A percentile compares a stretch with the other conserved stretches of the same genome.
Conservation (phyloP, 108 stramenopile genomes). For the Skeletonema marinoi region DNA sequence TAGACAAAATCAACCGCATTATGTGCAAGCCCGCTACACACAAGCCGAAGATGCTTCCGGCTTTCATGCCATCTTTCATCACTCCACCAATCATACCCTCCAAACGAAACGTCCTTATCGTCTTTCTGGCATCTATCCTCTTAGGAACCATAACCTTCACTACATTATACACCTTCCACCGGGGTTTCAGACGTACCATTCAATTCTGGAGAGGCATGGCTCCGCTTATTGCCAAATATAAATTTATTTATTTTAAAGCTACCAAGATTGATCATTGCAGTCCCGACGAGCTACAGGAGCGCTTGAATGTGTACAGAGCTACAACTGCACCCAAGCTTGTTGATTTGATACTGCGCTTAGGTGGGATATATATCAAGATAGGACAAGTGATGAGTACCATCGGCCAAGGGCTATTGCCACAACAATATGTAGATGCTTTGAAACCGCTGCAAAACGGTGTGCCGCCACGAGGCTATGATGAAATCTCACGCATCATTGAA, state of each 20-base stretch:
- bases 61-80: background rate
- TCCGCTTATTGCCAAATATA: constrained; percentile 31
- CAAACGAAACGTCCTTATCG: constrained; percentile 4
- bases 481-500: constrained; percentile 68
- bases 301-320: constrained; percentile 28
- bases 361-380: constrained; percentile 80
- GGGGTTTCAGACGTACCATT: constrained; percentile 45
- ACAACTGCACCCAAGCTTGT: constrained; percentile 33
- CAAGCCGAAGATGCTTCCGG: background rate
- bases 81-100: constrained; percentile 28
- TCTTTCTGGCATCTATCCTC: constrained; percentile 15
- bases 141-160: constrained; percentile 13
- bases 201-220: constrained; percentile 49
- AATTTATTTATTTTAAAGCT: constrained; percentile 24
- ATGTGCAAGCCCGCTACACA: background rate
- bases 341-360: constrained; percentile 56
- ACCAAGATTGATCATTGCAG: constrained; percentile 19
- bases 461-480: constrained; percentile 58
- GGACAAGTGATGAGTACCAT: constrained; percentile 57
- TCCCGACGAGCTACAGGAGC: constrained; percentile 35
- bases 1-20: background rate
- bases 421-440: constrained; percentile 60
- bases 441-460: constrained; percentile 80
- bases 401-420: constrained; percentile 22
- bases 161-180: constrained; percentile 37